Percentiles rank a stretch among this genome's conserved stretches.
Conservation (phyloP, 2,329 filamentous ascomycete species). For the Metarhizium album region DNA sequence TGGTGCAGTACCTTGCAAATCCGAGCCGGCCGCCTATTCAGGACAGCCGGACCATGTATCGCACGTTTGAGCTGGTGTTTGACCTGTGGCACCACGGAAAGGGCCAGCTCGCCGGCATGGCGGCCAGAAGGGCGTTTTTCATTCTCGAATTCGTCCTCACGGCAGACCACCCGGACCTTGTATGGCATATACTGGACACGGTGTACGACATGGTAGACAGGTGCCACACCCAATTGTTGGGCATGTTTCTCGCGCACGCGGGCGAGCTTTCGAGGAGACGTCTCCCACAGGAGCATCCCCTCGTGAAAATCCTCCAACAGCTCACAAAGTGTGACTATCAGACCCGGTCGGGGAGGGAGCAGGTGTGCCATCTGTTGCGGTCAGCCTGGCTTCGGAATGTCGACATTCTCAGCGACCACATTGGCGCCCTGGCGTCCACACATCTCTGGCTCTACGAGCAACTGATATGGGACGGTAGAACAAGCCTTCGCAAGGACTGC, state of each 20-base stretch:
- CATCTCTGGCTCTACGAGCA: conserved; percentile 28
- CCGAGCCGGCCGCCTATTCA: conserved; percentile 25
- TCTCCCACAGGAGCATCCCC: conserved; percentile 22
- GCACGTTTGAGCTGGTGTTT: conserved; percentile 27
- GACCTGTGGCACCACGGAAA: conserved; percentile 26
- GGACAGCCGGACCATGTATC: conserved; percentile 29
- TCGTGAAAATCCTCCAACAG: conserved; percentile 22
- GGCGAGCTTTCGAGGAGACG: conserved; percentile 17
- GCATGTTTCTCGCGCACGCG: conserved; percentile 24
- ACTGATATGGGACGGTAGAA: conserved; percentile 27
- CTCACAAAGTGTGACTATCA: conserved; percentile 21
- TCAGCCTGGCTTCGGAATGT: conserved; percentile 28
- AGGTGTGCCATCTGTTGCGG: conserved; percentile 22
- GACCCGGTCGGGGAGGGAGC: conserved; percentile 19
- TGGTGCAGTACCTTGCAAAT: conserved; percentile 24
- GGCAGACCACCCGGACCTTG: conserved; percentile 25
- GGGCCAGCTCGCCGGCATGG: conserved; percentile 25
- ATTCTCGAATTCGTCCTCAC: conserved; percentile 25
- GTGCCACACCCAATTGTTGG: conserved; percentile 23
- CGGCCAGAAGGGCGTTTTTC: conserved; percentile 24
- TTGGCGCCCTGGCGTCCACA: conserved; percentile 18
- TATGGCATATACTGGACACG: conserved; percentile 28
- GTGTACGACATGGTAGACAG: conserved; percentile 27
- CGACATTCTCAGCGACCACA: conserved; percentile 20
- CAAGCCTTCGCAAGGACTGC: conserved; percentile 21